Evolutionary conservation across 139 green algal genomes (phyloP), one percentile per base, ranked within the genome.

Genomic region (Chlorokybus atmophyticus): DNA sequence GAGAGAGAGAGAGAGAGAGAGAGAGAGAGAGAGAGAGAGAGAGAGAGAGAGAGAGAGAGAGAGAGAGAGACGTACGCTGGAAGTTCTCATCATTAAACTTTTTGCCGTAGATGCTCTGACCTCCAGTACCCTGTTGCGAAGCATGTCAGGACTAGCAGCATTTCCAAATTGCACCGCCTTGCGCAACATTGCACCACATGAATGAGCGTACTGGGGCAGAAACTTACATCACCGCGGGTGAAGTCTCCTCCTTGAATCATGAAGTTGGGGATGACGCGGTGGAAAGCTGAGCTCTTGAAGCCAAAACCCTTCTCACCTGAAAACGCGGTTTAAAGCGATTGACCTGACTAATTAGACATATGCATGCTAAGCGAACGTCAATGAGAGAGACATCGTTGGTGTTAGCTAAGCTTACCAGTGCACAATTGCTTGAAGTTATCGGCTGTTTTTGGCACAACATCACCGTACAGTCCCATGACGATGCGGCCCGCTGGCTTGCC

Each of bases 391-490:
- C 35, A 10, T 10, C 10, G 14, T 14, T 44, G 10, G 35, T 10
- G 10, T 14, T 44, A 21, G 35, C 35, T 14, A 10, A 10, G 57
- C 66, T 80, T 65, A 6, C 70, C 69, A 21, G 74, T 81, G 72
- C 74, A 81, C 0, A 81, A 54, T 10, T 42, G 38, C 10, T 72
- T 57, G 59, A 81, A 81, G 58, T 81, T 81, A 44, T 81, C 74
- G 8, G 52, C 57, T 28, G 74, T 81, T 62, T 67, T 76, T 17
- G 74, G 74, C 52, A 57, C 55, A 5, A 64, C 55, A 21, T 73
- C 69, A 17, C 82, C 85, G 55, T 85, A 96, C 2, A 95, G 58
- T 7, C 67, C 87, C 41, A 96, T 68, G 26, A 87, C 81, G 27
- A 96, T 80, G 32, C 87, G 74, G 0, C 87, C 90, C 0, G 74